These are phyloP conservation scores for Fusarium circinatum DNA, from an alignment of 2,329 filamentous ascomycete species.

Conservation along the genomic window DNA sequence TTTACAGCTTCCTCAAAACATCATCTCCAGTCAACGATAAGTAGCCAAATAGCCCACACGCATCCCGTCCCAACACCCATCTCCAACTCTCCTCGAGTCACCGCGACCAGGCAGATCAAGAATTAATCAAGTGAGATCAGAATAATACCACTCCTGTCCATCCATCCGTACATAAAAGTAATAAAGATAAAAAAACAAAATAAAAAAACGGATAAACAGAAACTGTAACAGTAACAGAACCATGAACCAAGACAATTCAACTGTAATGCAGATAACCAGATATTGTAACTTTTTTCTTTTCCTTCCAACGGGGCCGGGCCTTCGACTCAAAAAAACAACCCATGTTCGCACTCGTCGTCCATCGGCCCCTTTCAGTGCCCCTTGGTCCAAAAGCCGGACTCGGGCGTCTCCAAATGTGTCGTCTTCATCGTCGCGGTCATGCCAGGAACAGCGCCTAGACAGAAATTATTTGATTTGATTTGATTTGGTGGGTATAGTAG, in stretches of 20 bases:
- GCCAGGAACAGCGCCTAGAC: conserved; percentile 48
- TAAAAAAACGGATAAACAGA: conserved; percentile 11
- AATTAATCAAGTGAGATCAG: conserved; percentile 38
- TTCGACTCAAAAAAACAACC: conserved; percentile 20
- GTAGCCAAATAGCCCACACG: conserved; percentile 20
- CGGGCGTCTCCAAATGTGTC: conserved; percentile 27
- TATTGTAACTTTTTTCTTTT: conserved; percentile 45
- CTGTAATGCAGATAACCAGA: conserved; percentile 37
- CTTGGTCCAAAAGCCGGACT: conserved; percentile 33
- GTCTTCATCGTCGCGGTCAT: conserved; percentile 49
- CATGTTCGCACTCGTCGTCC: conserved; percentile 24
- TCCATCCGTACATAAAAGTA: neutral
- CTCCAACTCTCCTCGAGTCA: conserved; percentile 23
- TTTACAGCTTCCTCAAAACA: conserved; percentile 4
- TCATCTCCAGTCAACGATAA: neutral
- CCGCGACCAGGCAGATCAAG: conserved; percentile 41
- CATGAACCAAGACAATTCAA: conserved; percentile 28
- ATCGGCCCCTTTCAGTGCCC: conserved; percentile 29
- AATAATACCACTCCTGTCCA: conserved; percentile 11
- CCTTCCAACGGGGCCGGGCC: conserved; percentile 33
- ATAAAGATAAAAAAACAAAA: neutral
- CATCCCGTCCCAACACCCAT: conserved; percentile 8
- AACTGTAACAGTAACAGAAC: conserved; percentile 25
- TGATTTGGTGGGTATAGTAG: conserved; percentile 51
- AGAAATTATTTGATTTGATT: conserved; percentile 49